Evolutionary conservation across 352 stramenopile genomes (phyloP).

Genomic region (Elongisporangium senticosum): DNA sequence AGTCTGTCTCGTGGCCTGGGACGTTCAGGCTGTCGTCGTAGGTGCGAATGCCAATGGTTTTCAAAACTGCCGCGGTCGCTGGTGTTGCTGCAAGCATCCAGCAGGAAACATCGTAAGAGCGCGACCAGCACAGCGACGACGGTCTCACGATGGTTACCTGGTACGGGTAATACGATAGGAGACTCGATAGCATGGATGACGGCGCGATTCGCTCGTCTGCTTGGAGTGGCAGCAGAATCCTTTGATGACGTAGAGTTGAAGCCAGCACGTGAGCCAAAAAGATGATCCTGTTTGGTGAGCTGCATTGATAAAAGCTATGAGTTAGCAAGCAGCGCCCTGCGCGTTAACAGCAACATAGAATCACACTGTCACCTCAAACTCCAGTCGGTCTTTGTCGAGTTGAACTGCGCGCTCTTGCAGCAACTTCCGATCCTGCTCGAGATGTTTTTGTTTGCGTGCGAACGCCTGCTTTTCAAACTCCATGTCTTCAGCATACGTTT

Average conservation of each 20-base stretch:
- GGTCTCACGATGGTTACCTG: constrained; percentile 17
- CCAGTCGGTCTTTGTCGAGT: constrained; percentile 56
- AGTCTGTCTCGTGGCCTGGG: not conserved
- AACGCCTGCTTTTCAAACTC: constrained; percentile 27
- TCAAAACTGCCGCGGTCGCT: constrained; percentile 29
- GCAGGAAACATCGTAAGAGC: not conserved
- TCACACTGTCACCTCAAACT: constrained; percentile 39
- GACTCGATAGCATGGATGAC: constrained; percentile 13
- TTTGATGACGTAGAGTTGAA: not conserved
- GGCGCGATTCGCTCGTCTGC: constrained; percentile 9
- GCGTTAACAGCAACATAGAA: constrained; percentile 1
- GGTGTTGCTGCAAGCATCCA: constrained; percentile 25
- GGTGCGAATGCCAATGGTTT: constrained; percentile 29
- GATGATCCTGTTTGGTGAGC: constrained; percentile 34
- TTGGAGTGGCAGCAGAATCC: constrained; percentile 5
- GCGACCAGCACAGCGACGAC: not conserved
- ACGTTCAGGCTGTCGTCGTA: not conserved
- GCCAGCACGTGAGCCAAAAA: constrained; percentile 10
- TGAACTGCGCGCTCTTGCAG: constrained; percentile 46
- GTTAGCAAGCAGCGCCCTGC: not conserved
- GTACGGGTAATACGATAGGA: constrained; percentile 32
- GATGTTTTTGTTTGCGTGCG: constrained; percentile 21
- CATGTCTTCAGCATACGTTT: constrained; percentile 24
- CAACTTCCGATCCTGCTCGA: constrained; percentile 37
- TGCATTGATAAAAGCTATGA: constrained; percentile 8